Evolutionary conservation across 192 early-diverging fungal genomes (phyloP), one percentile per base, ranked within the genome.

Genomic region (Lunasporangiospora selenospora): DNA sequence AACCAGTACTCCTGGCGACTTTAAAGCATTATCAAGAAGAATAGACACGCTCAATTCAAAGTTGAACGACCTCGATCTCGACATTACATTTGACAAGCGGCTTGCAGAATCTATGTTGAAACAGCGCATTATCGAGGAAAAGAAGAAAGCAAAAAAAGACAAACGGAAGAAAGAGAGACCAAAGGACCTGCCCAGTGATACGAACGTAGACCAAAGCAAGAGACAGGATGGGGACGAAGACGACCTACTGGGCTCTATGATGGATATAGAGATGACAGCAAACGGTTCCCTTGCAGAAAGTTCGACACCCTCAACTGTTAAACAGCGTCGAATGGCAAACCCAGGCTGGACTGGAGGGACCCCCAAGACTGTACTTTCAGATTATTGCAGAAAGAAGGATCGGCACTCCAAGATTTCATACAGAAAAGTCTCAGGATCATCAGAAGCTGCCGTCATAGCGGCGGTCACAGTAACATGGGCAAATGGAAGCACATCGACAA

Each of bases 81-180:
- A 80, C 40, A 76, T 75, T 48, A 63, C 77, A 0, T 81, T 75
- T 38, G 56, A 77, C 33, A 75, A 76, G 19, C 58, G 59, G 40
- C 34, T 73, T 29, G 62, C 75, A 4, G 58, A 81, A 2, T 37
- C 53, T 7, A 32, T 75, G 51, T 53, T 66, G 42, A 73, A 71
- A 23, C 51, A 75, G 23, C 29, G 42, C 9, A 21, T 58, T 19
- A 60, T 47, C 29, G 65, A 67, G 11, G 60, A 70, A 24, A 65
- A 65, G 53, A 55, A 73, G 8, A 53, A 62, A 11, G 47, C 40
- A 10, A 65, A 78, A 39, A 61, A 59, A 13, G 45, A 44, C 11
- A 60, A 65, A 41, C 70, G 43, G 33, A 61, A 58, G 43, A 78
- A 57, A 56, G 75, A 42, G 49, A 83, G 55, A 45, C 58, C 54